These are phyloP conservation scores for Biscogniauxia sp. DNA, from an alignment of 2,329 filamentous ascomycete genomes.

Conservation along the genomic window DNA sequence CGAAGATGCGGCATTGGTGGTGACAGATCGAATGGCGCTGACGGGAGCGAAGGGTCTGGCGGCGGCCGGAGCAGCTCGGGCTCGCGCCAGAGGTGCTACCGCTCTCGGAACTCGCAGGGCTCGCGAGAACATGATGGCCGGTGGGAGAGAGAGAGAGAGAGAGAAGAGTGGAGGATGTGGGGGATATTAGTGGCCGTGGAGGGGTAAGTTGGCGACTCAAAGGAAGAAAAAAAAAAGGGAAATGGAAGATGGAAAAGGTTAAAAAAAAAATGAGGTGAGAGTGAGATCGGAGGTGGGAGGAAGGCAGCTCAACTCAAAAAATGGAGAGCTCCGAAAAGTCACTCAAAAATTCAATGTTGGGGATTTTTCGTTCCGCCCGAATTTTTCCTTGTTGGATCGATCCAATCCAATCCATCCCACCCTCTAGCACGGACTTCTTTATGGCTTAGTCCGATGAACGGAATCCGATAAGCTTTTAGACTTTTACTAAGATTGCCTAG, in stretches of 20 bases:
- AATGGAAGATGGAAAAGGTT: background rate
- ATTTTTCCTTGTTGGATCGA: slow-evolving; percentile 17
- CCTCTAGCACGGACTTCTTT: background rate
- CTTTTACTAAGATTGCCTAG: too few species aligned
- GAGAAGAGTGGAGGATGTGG: background rate
- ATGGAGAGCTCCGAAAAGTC: slow-evolving; percentile 24
- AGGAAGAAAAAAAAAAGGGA: background rate
- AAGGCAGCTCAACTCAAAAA: slow-evolving; percentile 5
- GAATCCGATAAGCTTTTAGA: slow-evolving; percentile 1
- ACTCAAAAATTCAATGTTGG: slow-evolving; percentile 26
- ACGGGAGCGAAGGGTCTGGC: slow-evolving; percentile 43
- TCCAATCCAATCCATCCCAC: background rate
- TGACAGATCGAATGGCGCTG: slow-evolving; percentile 71
- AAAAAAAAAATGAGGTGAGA: slow-evolving; percentile 2
- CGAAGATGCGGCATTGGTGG: slow-evolving; percentile 90
- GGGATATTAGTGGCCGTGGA: background rate
- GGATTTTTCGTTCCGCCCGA: slow-evolving; percentile 26
- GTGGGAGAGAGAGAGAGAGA: background rate
- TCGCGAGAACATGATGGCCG: slow-evolving; percentile 65
- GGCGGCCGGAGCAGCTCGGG: slow-evolving; percentile 32
- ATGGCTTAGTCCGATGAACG: background rate
- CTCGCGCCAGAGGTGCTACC: slow-evolving; percentile 53
- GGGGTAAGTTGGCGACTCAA: too few species aligned
- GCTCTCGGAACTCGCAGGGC: slow-evolving; percentile 62
- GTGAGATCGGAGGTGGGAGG: slow-evolving; percentile 10